Conservation (phyloP, 2,329 filamentous ascomycete species). For the Pseudogymnoascus sp. region DNA sequence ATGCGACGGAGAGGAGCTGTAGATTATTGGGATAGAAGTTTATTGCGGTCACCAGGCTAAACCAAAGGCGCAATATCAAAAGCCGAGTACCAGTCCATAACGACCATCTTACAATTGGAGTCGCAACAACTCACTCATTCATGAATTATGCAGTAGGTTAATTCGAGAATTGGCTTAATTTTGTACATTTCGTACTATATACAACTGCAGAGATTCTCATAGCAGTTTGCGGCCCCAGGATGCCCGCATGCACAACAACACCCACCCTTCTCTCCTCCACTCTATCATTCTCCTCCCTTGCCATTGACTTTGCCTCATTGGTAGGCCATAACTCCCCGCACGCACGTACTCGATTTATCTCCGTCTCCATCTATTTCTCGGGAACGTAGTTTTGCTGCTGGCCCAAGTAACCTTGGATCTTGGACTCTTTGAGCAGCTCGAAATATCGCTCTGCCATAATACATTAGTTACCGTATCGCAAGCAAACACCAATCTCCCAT, state of each 20-base stretch:
- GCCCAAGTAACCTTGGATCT: slow-evolving; percentile 71
- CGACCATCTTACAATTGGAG: not conserved
- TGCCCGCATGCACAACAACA: not conserved
- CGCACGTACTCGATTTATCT: not conserved
- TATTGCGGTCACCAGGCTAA: not conserved
- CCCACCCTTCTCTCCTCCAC: not conserved
- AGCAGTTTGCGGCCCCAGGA: not conserved
- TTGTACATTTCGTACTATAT: slow-evolving; percentile 10
- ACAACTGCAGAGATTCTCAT: not conserved
- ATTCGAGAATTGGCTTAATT: slow-evolving; percentile 2
- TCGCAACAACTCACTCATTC: not conserved
- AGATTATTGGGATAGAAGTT: slow-evolving; percentile 6
- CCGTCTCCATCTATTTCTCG: slow-evolving; percentile 30
- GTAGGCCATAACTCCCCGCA: not conserved
- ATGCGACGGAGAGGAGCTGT: not conserved
- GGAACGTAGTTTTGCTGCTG: slow-evolving; percentile 68
- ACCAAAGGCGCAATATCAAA: slow-evolving; percentile 4
- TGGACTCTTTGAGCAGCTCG: slow-evolving; percentile 65
- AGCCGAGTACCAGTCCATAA: not conserved
- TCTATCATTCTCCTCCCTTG: not conserved
- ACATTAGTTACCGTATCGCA: slow-evolving; percentile 10
- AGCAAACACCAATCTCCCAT: not conserved
- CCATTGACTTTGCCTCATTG: slow-evolving; percentile 4
- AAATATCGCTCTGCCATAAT: slow-evolving; percentile 61
- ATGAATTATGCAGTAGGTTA: not conserved